Evolutionary conservation across 1,139 yeast genomes (phyloP), one percentile per base, ranked within the genome.

Genomic region (Geotrichum restrictum): DNA sequence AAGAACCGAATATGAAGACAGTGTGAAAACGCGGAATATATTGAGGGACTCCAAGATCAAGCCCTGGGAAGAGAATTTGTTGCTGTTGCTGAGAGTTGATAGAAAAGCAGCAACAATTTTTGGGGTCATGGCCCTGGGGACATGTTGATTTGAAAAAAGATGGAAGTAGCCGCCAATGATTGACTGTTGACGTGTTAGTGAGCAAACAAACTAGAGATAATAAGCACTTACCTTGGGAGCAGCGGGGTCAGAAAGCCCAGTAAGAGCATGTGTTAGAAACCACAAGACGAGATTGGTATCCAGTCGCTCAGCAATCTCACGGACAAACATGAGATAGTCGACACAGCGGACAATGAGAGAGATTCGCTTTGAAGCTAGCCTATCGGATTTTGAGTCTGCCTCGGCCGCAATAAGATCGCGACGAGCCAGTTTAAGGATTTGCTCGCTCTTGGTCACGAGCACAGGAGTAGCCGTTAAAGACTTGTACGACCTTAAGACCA

Each of bases 121-220:
- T n/a, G 54, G 49, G 6, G 58, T 43, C 33, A 62, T 36, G 2
- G 62, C 50, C 38, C 56, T 49, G 8, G 64, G 63, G 21, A 61
- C 50, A 31, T 59, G 52, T 45, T 62, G 66, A 41, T 58, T 59
- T 37, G 61, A 59, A 49, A 64, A 59, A 19, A 64, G 57, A 54
- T 63, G 66, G 38, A 63, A 53, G 36, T 62, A 62, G 10, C 61
- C 62, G 10, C 62, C 64, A 11, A 61, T 53, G 14, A 63, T 57
- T 4, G 62, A 55, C 53, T 62, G 54, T 3, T 14, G n/a, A 18
- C 4, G 11, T 22, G 43, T 40, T 40, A 33, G 38, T n/a, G 11
- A 41, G 42, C 34, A n/a, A 48, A 37, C 36, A 48, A 16, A 42
- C 31, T 13, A 5, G 36, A 14, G 11, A 39, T 33, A 22, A 7